Conservation (phyloP, 768 basidiomycete genomes). For the Pisolithus tinctorius region DNA sequence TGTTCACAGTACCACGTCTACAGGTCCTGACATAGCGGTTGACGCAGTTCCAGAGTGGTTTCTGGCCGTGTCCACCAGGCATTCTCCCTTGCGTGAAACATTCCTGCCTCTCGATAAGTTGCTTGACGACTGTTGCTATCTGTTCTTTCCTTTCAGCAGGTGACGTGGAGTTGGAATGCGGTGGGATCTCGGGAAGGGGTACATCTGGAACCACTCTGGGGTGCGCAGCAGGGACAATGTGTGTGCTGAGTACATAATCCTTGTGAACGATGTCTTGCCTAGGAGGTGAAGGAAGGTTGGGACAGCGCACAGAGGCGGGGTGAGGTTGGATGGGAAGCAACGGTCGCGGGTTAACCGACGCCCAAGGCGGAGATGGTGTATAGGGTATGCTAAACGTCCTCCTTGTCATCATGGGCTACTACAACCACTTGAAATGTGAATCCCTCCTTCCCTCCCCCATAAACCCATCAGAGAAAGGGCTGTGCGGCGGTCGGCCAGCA, state of each 20-base stretch:
- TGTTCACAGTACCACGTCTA: conserved; percentile 3
- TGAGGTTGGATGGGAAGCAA: conserved; percentile 10
- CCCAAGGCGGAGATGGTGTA: conserved; percentile 14
- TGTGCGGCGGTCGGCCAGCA: too few species aligned
- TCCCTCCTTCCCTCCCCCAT: neutral
- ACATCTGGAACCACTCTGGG: conserved; percentile 20
- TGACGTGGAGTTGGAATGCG: neutral
- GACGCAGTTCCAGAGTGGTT: conserved; percentile 58
- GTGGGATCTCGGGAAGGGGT: conserved; percentile 17
- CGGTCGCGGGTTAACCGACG: conserved; percentile 15
- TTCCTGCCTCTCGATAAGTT: conserved; percentile 12
- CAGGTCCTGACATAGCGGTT: conserved; percentile 56
- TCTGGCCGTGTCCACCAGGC: conserved; percentile 12
- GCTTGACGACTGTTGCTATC: conserved; percentile 8
- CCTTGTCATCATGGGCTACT: neutral
- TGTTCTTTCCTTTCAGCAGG: conserved; percentile 8
- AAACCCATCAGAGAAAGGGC: too few species aligned
- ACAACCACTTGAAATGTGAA: too few species aligned
- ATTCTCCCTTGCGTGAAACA: conserved; percentile 11
- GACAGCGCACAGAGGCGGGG: conserved; percentile 5
- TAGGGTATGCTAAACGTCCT: conserved; percentile 11
- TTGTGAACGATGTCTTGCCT: conserved; percentile 17
- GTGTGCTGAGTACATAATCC: conserved; percentile 21
- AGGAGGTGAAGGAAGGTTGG: conserved; percentile 15
- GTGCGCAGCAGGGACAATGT: conserved; percentile 24